phyloP scores from a whole-genome alignment of 2,329 filamentous ascomycete species.

The Microsporum ferrugineum region DNA sequence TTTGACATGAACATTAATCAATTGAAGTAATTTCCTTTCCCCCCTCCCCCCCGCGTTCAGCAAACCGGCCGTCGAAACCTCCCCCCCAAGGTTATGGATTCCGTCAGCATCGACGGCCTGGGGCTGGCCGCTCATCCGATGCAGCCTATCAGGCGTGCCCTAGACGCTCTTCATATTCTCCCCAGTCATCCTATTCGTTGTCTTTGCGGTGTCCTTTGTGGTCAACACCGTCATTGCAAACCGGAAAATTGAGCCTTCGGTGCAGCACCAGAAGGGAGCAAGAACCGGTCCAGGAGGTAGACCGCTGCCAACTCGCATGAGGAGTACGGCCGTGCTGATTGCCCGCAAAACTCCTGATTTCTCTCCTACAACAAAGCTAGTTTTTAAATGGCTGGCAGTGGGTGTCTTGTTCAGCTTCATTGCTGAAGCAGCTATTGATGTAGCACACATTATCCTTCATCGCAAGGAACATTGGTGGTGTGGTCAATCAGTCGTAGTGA shows the following conservation, averaged over 20 bases:
- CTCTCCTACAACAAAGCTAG: constrained; percentile 53
- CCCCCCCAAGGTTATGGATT: constrained; percentile 12
- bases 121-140: constrained; percentile 19
- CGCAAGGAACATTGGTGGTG: constrained; percentile 67
- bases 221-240: constrained; percentile 48
- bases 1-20: constrained; percentile 10
- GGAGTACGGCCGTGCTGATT: constrained; percentile 39
- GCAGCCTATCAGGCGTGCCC: constrained; percentile 32
- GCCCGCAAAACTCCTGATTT: constrained; percentile 45
- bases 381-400: constrained; percentile 65
- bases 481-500: constrained; percentile 63
- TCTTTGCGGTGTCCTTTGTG: constrained; percentile 54
- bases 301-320: constrained; percentile 59
- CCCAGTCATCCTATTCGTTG: constrained; percentile 51
- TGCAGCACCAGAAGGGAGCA: constrained; percentile 33
- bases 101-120: constrained; percentile 7
- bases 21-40: constrained; percentile 6
- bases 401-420: constrained; percentile 64
- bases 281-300: constrained; percentile 73
- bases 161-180: constrained; percentile 46
- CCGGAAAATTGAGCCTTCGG: constrained; percentile 37
- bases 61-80: not conserved
- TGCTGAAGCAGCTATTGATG: constrained; percentile 60
- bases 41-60: not conserved
- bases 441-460: constrained; percentile 59